Percentiles rank a stretch among this genome's conserved stretches.
phyloP scores from a whole-genome alignment of 129 eudicot genomes.

The Mikania micrantha region DNA sequence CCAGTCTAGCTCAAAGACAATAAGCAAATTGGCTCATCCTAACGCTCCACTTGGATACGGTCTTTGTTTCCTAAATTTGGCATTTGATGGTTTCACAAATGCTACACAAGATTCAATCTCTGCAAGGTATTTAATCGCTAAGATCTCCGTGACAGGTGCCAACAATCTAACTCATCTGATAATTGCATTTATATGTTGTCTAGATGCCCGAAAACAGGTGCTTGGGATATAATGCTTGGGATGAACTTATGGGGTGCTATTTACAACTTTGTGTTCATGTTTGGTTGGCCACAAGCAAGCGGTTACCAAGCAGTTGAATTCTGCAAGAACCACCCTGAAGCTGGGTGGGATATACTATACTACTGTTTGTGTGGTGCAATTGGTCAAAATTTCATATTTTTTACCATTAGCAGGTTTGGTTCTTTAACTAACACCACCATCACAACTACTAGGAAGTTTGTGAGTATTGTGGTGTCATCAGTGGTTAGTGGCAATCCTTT shows the following conservation, averaged over 20 bases:
- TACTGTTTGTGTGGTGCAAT: constrained; percentile 94
- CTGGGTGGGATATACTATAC: constrained; percentile 85
- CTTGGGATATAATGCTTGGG: constrained; percentile 98
- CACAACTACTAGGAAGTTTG: constrained; percentile 95
- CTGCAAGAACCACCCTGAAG: constrained; percentile 91
- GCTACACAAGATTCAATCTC: constrained; percentile 95
- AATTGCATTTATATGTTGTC: constrained; percentile 1
- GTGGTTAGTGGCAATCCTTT: constrained; percentile 86
- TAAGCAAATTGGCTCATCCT: constrained; percentile 92
- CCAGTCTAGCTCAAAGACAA: constrained; percentile 98
- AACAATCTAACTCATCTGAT: not conserved
- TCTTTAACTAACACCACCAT: constrained; percentile 91
- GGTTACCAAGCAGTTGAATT: constrained; percentile 81
- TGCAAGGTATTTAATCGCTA: constrained; percentile 47
- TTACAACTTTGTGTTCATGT: constrained; percentile 75
- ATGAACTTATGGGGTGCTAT: constrained; percentile 98
- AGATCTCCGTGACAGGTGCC: not conserved
- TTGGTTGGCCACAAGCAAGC: constrained; percentile 94
- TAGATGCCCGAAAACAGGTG: constrained; percentile 91
- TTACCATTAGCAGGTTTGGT: constrained; percentile 92
- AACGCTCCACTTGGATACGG: constrained; percentile 96
- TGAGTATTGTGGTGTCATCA: constrained; percentile 94
- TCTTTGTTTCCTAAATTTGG: constrained; percentile 84
- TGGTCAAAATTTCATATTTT: constrained; percentile 88
- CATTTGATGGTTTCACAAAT: constrained; percentile 96